Evolutionary conservation across 2,329 filamentous ascomycete genomes (phyloP), one percentile per base, ranked within the genome.

Genomic region (Didymella pinodella): DNA sequence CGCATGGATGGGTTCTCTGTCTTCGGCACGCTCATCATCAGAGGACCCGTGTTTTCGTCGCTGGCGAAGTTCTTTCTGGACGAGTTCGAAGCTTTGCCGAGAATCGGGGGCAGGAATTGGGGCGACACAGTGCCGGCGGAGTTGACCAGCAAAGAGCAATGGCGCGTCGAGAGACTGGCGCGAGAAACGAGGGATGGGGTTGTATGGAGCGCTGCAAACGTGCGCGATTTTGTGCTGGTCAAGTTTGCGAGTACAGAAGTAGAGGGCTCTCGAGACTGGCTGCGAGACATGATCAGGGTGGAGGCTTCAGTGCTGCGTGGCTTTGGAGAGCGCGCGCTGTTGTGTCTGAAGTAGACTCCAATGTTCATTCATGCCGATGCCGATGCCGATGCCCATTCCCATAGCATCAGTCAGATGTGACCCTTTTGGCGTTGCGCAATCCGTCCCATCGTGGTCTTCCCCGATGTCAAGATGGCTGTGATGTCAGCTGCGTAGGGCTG

Each of bases 181-280:
- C 80, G 82, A 71, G 90, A 95, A 75, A 83, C 61, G 18, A 46
- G 8, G 0, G 72, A 76, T 50, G 71, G 71, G 7, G 49, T 78
- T 29, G 63, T 77, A 7, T 78, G 76, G 76, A 77, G 75, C 54
- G 74, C 75, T 11, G 76, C 76, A 2, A 72, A 73, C 50, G 72
- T 77, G 16, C 62, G 76, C n/a, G 73, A 92, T 4, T 97, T 94
- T 71, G 89, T 95, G 3, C 84, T 97, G 26, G 90, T 98, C 66
- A 98, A 98, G 76, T 96, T 98, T 75, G 92, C 91, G 1, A 91
- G 93, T 1, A 84, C 83, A 54, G 89, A 89, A 44, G 89, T 97
- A 25, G 93, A 98, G 75, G 90, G 89, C 26, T 93, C 89, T 4
- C 86, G 91, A 65, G 80, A 85, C 46, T 98, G 93, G 92, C 83